Percentiles rank a stretch among this genome's conserved stretches.
Evolutionary conservation across 1,284 basidiomycete species (phyloP).

Genomic region (Cutaneotrichosporon cutaneum): DNA sequence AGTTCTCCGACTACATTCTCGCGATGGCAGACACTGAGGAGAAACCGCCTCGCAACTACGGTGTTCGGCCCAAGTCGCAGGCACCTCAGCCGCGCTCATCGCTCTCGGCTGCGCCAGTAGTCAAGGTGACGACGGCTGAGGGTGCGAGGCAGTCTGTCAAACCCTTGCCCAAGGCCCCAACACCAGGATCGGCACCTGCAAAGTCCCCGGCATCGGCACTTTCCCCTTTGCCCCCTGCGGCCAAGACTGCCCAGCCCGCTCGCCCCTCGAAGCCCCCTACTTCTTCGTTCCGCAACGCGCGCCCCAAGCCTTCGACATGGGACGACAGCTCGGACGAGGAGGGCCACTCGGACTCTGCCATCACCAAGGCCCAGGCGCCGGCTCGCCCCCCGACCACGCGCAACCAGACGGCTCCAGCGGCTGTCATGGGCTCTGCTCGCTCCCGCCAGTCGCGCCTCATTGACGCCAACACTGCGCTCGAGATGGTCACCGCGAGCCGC

Average conservation of each 20-base stretch:
- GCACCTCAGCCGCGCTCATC: neutral
- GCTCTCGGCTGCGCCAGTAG: slow-evolving; percentile 3
- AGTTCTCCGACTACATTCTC: slow-evolving; percentile 41
- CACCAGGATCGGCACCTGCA: no score
- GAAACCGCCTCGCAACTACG: slow-evolving; percentile 2
- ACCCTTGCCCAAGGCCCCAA: neutral
- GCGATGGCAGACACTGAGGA: slow-evolving; percentile 38
- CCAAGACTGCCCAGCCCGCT: neutral
- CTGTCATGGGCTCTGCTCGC: slow-evolving; percentile 18
- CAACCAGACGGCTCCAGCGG: slow-evolving; percentile 26
- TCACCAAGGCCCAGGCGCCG: slow-evolving; percentile 1
- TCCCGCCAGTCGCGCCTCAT: slow-evolving; percentile 32
- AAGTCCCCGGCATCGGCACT: neutral
- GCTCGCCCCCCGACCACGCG: slow-evolving; percentile 11
- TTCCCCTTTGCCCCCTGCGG: neutral
- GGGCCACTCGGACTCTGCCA: slow-evolving; percentile 20
- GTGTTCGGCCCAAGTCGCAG: neutral
- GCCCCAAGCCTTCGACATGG: slow-evolving; percentile 19
- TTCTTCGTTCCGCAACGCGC: slow-evolving; percentile 21
- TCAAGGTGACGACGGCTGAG: slow-evolving; percentile 1
- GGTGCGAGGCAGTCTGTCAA: slow-evolving; percentile 4
- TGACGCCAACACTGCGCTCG: slow-evolving; percentile 27
- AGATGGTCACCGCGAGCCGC: slow-evolving; percentile 33
- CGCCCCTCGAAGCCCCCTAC: slow-evolving; percentile 6
- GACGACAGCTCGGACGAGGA: slow-evolving; percentile 28